Base-by-base conservation (phyloP, 352 stramenopile species). In the Globisporangium ultimum region DNA sequence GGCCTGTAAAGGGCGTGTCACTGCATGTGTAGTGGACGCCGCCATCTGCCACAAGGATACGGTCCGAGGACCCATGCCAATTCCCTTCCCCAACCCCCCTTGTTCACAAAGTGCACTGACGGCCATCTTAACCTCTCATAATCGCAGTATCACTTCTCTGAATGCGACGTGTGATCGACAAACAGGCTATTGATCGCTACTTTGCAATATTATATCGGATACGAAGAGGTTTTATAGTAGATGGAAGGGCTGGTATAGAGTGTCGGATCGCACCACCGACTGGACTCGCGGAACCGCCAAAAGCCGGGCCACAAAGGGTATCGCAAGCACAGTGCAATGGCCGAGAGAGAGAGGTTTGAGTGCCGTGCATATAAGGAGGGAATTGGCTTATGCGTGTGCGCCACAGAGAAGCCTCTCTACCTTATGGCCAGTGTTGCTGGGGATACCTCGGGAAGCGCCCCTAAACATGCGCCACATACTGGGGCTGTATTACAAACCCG, bases 1-100 rank as follows among this genome's bases (percentile, higher is more conserved):
- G 12, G 12, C 12, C 40, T 45, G 40, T 45, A 45, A n/a, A 81
- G 46, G 40, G 40, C 40, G 40, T 45, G 40, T n/a, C 13, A 18
- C 13, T 45, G 40, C 17, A n/a, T 18, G 12, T 45, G 40, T 45
- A n/a, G 40, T 45, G 40, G 40, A 45, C 40, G 40, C 40, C 17
- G 40, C 40, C 40, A 45, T 45, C 40, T 45, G 40, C 13, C 13
- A 18, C 24, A 45, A 45, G 17, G 13, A 18, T 45, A 45, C 40
- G 40, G 40, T 45, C 40, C 40, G 18, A n/a, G 13, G 13, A 45
- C 13, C 40, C 2, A 45, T n/a, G 40, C 40, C 14, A 4, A 5
- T n/a, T 45, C 13, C 17, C 13, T 45, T n/a, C 40, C 40, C 38
- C 11, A 43, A 43, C 38, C 38, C 38, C 38, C 28, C 28, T 11